A percentile compares a stretch with the other conserved stretches of the same genome.
Conservation (phyloP, 345 rosid genomes). For the Syzygium aromaticum region DNA sequence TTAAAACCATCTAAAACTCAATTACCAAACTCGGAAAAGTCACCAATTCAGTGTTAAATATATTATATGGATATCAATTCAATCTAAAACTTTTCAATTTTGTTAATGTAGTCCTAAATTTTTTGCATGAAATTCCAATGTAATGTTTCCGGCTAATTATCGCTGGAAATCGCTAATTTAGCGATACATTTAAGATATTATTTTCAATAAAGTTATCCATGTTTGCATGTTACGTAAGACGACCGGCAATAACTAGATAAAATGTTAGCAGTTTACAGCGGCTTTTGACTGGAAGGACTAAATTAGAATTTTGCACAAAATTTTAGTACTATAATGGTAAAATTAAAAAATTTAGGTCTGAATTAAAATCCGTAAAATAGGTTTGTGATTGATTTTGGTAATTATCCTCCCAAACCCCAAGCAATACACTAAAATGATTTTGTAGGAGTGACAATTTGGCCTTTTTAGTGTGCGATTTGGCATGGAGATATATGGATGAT, state of each 20-base stretch:
- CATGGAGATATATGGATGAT: not conserved
- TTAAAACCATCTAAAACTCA: no score
- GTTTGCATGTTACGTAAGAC: fast-evolving
- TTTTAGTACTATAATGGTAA: not conserved
- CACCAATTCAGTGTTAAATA: no score
- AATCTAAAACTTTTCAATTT: not conserved
- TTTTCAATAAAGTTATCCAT: not conserved
- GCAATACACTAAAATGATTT: not conserved
- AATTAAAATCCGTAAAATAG: fast-evolving
- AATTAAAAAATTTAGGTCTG: not conserved
- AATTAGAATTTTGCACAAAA: fast-evolving
- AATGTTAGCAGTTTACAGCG: not conserved
- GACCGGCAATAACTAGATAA: fast-evolving
- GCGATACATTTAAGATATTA: fast-evolving
- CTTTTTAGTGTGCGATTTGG: not conserved
- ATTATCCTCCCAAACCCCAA: not conserved
- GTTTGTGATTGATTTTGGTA: not conserved
- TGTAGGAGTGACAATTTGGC: not conserved
- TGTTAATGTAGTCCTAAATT: not conserved
- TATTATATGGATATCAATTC: no score
- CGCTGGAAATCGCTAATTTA: fast-evolving
- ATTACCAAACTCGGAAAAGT: not conserved
- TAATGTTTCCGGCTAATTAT: not conserved
- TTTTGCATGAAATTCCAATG: not conserved
- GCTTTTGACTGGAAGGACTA: not conserved